Base-by-base conservation (phyloP, 805 yeast species). In the Nakazawaea sp. region DNA sequence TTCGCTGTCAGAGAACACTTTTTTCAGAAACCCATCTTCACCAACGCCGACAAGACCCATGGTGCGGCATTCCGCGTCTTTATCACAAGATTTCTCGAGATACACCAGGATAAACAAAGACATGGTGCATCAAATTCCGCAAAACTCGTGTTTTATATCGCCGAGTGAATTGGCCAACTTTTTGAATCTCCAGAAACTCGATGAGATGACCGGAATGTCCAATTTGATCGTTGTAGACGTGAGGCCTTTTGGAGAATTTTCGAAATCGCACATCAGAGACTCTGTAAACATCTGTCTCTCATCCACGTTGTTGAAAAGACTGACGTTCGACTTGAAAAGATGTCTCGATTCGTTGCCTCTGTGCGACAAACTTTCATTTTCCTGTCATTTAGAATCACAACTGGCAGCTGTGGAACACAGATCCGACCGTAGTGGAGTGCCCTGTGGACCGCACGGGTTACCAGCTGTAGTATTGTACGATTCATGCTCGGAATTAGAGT, bases 271-370 rank as follows among this genome's bases (percentile, higher is more conserved):
- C 43, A 56, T 90, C 10, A 50, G 48, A 4, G 64, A 70, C 29
- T 72, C 97, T 1, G 63, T 85, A 31, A 86, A 86, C 53, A 70
- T 90, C 26, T 85, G 95, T 55, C 60, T 89, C 11, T 97, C 97
- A 2, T 81, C 95, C n/a, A 89, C 97, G 0, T 64, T 89, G 29
- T 61, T 89, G 44, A 83, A 79, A 53, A 70, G 97, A 45, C 64
- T 77, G 23, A 81, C 79, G 36, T 89, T 84, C 49, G 76, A 78
- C 3, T 62, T 89, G 39, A 62, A 61, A 32, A 68, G 77, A 50
- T 77, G 86, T 46, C 59, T 82, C 18, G 74, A 71, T 35, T 78
- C 84, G 21, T 57, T 82, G 34, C 75, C 85, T 0, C 47, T 58
- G 4, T 60, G 61, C 38, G 88, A 80, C 40, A 70, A 67, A 43